Base-by-base conservation (phyloP, 169 alveolate genomes). In the Theileria annulata region DNA sequence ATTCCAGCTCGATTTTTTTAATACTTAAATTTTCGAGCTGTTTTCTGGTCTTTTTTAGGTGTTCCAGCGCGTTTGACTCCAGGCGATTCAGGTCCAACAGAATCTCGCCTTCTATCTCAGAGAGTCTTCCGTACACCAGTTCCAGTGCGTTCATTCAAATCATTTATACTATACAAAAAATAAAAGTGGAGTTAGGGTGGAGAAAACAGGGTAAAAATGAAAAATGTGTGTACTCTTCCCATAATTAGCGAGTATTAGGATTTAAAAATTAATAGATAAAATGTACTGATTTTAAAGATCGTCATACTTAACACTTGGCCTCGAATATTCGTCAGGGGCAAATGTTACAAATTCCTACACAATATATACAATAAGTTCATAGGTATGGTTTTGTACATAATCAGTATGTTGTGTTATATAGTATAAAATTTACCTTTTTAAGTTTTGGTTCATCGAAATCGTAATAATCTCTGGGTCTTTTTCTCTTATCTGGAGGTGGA, bases 371-470 rank as follows among this genome's bases (percentile, higher is more conserved):
- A 10, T 42, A 12, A 12, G 8, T 35, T 35, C 47, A 42, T 17
- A 17, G 51, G 13, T 42, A 8, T n/a, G n/a, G n/a, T n/a, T n/a
- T n/a, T n/a, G n/a, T 42, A 8, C 13, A 42, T 0, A 1, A 8
- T 1, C 15, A 42, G 51, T 42, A 42, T 42, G 13, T 42, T 42
- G 15, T 42, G n/a, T n/a, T n/a, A n/a, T n/a, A n/a, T n/a, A 42
- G 51, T 42, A 42, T 42, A 42, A 17, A 42, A 42, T 42, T 12
- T 62, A 74, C 88, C 35, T 78, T 70, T 54, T 83, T 83, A 21
- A 79, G 77, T 74, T 83, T 75, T 17, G 90, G 90, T 23, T 69
- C 54, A 66, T 83, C 90, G 62, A 83, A 83, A 80, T 83, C 90
- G 54, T 67, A 76, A 71, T 83, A 83, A 2, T 83, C 90, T 33